A percentile compares a stretch with the other conserved stretches of the same genome.
Conservation (phyloP, 257 asterid genomes). For the Solanum chmielewskii region DNA sequence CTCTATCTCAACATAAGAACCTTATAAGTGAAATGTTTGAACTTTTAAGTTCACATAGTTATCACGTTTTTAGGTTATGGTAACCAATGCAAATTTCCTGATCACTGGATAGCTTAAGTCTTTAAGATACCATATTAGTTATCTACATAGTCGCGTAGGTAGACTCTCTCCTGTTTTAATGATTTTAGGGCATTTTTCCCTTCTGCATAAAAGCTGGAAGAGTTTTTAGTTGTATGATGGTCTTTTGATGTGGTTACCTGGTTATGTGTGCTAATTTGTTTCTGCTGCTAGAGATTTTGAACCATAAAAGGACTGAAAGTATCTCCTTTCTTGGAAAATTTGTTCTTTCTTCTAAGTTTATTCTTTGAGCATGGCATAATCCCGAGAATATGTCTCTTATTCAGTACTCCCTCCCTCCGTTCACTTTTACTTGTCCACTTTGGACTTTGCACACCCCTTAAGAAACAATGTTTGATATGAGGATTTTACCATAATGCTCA, state of each 20-base stretch:
- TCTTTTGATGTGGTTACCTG: neutral
- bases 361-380: neutral
- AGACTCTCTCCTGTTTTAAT: neutral
- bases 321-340: neutral
- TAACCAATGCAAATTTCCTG: neutral
- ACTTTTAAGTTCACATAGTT: neutral
- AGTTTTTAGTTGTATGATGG: neutral
- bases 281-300: neutral
- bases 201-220: neutral
- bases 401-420: neutral
- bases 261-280: neutral
- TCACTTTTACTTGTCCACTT: neutral
- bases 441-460: neutral
- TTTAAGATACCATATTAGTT: neutral
- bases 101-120: neutral
- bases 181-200: neutral
- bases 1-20: neutral
- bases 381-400: neutral
- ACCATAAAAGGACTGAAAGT: neutral
- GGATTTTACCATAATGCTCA: neutral
- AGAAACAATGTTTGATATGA: neutral
- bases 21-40: neutral
- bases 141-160: neutral
- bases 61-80: neutral
- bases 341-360: neutral